Evolutionary conservation across 768 basidiomycete genomes (phyloP).

Genomic region (Cantharellus anzutake): DNA sequence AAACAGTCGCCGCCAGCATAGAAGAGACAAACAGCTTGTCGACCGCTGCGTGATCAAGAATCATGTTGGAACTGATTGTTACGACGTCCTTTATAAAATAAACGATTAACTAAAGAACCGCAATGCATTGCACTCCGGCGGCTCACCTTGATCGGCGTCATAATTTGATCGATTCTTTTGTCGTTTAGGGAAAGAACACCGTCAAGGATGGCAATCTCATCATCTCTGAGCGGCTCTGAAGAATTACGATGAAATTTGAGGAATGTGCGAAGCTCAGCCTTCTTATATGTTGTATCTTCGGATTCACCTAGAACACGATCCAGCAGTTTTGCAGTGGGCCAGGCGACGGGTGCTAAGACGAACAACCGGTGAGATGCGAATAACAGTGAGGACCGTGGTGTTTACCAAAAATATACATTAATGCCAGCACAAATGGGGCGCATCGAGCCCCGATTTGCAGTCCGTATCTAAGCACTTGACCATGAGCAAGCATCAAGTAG

Average conservation of each 20-base stretch:
- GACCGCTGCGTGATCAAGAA: conserved; percentile 61
- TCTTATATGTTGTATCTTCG: conserved; percentile 20
- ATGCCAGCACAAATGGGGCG: conserved; percentile 47
- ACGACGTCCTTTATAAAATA: conserved; percentile 45
- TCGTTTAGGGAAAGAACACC: conserved; percentile 10
- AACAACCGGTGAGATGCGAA: not conserved
- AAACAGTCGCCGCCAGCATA: not conserved
- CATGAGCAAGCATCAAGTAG: not conserved
- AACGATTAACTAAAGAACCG: not conserved
- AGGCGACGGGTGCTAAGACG: conserved; percentile 52
- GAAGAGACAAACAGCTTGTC: conserved; percentile 41
- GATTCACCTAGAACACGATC: conserved; percentile 59
- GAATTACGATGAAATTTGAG: conserved; percentile 9
- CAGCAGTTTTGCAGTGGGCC: conserved; percentile 47
- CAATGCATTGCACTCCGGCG: not conserved
- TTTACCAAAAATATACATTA: conserved; percentile 50
- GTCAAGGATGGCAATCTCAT: conserved; percentile 10
- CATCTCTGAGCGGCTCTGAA: conserved; percentile 8
- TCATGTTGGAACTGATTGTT: conserved; percentile 54
- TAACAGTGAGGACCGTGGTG: not conserved
- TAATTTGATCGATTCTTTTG: conserved; percentile 39
- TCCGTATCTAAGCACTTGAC: conserved; percentile 34
- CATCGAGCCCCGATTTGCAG: conserved; percentile 63
- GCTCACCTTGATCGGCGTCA: conserved; percentile 58
- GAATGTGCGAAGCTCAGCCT: conserved; percentile 10